Evolutionary conservation across 768 basidiomycete genomes (phyloP), one percentile per base, ranked within the genome.

Genomic region (Pleurotus pulmonarius): DNA sequence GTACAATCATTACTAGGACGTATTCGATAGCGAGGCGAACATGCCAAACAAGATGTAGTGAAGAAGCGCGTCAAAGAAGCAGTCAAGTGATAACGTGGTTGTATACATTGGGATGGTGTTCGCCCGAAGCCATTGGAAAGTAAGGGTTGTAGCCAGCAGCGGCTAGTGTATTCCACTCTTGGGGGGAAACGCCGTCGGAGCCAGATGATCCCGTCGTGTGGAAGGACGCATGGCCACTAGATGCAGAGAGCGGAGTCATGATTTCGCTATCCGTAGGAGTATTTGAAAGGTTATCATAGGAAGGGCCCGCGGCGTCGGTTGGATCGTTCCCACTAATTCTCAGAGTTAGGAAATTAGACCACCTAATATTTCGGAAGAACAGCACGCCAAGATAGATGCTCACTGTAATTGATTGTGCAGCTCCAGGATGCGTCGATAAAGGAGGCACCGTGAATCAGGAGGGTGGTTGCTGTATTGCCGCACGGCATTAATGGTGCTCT

Each of bases 251-350:
- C 1, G 82, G 80, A 12, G 81, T 77, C 69, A 82, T 67, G 55
- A 82, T 76, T 58, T 88, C 87, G 63, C 81, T 85, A 63, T 87
- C 88, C 3, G 83, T 78, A 3, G 84, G 79, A 59, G 83, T 83
- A 62, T 73, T 78, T 7, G 56, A 55, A 52, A 63, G 59, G 60
- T 77, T 80, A 65, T 83, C 83, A 65, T 85, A 85, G 38, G 79
- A 72, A 46, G 77, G 69, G 46, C 73, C 74, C 39, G 71, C 45
- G 60, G 70, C 74, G 63, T 78, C 82, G 62, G 68, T 73, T 62
- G 74, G 73, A 70, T 84, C 81, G 62, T 72, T 75, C 26, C 78
- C 81, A 67, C 80, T 83, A 63, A 47, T 47, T 34, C 55, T 53
- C n/a, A 43, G 29, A 48, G 47, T 43, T n/a, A 59, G 45, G 34